phyloP scores from a whole-genome alignment of 2,329 filamentous ascomycete species.

The Leptographium procerum region DNA sequence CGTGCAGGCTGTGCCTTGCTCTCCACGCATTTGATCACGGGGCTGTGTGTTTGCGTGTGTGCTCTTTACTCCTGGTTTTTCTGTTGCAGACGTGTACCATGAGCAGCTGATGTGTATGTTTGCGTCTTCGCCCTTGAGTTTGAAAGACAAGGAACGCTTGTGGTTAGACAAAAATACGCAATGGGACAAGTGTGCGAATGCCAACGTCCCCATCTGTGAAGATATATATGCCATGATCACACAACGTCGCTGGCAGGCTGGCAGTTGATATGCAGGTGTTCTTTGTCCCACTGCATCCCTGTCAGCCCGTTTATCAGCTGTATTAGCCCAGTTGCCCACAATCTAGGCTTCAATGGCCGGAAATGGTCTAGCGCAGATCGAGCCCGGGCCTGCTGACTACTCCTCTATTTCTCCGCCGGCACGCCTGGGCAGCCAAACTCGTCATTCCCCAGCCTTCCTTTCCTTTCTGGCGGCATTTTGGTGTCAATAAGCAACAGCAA shows the following conservation, averaged over 20 bases:
- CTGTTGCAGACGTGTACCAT: neutral
- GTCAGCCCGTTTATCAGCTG: too few species aligned
- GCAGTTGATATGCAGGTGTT: neutral
- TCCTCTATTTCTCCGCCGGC: neutral
- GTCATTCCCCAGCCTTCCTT: constrained; percentile 11
- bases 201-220: too few species aligned
- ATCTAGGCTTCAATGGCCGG: neutral
- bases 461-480: constrained; percentile 7
- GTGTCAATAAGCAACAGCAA: neutral
- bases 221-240: too few species aligned
- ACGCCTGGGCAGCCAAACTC: neutral
- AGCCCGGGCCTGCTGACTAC: neutral
- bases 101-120: too few species aligned
- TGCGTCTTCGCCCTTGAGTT: too few species aligned
- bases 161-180: too few species aligned
- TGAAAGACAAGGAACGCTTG: too few species aligned
- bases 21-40: constrained; percentile 17
- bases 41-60: neutral
- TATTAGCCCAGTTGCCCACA: neutral
- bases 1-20: constrained; percentile 27
- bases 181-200: too few species aligned
- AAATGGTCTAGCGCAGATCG: neutral
- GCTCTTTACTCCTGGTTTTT: neutral
- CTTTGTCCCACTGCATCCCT: neutral
- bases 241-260: too few species aligned